These are phyloP conservation scores for Leccinellum luteum DNA, from an alignment of 768 basidiomycete genomes.

Conservation along the genomic window DNA sequence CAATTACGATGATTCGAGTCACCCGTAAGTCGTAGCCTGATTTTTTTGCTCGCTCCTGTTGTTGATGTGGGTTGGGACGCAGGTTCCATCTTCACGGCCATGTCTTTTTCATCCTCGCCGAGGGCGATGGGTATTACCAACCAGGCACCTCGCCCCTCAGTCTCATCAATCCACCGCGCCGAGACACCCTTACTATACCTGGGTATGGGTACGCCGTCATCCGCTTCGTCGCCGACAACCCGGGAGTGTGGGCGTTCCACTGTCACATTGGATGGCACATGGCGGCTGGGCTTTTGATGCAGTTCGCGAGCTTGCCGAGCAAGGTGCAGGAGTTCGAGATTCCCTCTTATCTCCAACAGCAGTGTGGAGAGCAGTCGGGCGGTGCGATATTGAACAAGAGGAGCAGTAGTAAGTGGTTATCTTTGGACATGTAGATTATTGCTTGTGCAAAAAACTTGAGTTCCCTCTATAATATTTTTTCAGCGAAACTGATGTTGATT, in stretches of 20 bases:
- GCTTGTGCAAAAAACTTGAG: not conserved
- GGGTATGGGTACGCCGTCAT: constrained; percentile 37
- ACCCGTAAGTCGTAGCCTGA: constrained; percentile 22
- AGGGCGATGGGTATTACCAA: constrained; percentile 35
- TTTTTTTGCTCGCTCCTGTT: not conserved
- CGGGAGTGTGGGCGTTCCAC: constrained; percentile 47
- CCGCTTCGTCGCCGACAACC: constrained; percentile 43
- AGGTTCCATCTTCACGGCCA: constrained; percentile 42
- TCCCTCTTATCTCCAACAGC: constrained; percentile 33
- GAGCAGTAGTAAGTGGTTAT: constrained; percentile 10
- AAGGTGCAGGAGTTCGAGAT: constrained; percentile 33
- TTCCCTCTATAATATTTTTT: not conserved
- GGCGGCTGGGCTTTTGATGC: constrained; percentile 41
- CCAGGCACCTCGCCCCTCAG: constrained; percentile 28
- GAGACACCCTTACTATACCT: constrained; percentile 42
- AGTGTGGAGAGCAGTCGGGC: constrained; percentile 35
- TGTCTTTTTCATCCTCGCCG: constrained; percentile 34
- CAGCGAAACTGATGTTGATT: too few relatives aligned
- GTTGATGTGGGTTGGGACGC: not conserved
- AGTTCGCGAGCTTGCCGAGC: constrained; percentile 38
- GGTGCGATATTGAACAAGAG: constrained; percentile 20
- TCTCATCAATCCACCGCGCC: constrained; percentile 37
- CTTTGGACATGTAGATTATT: constrained; percentile 16
- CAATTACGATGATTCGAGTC: constrained; percentile 30
- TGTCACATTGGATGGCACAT: constrained; percentile 42